Conservation (phyloP, 306 rosid species). For the Cicer judaicum region DNA sequence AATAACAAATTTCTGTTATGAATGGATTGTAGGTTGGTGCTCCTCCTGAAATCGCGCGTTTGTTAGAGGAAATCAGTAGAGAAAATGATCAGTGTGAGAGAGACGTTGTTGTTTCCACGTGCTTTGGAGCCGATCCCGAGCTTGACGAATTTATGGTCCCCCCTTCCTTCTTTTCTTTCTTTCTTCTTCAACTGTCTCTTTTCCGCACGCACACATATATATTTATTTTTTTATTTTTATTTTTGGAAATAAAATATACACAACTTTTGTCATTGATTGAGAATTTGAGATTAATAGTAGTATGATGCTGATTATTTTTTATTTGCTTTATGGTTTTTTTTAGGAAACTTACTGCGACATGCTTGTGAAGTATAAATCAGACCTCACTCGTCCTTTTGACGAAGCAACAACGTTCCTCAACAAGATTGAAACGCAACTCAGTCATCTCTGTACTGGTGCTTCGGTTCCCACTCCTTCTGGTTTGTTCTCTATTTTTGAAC, state of each 20-base stretch:
- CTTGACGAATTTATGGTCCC: conserved; percentile 99
- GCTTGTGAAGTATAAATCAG: conserved; percentile 82
- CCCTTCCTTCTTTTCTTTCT: conserved; percentile 34
- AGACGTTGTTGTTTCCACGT: conserved; percentile 76
- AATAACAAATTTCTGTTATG: not conserved
- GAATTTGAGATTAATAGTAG: conserved; percentile 9
- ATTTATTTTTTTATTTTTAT: not conserved
- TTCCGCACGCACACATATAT: conserved; percentile 7
- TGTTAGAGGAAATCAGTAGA: conserved; percentile 80
- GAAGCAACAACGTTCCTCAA: conserved; percentile 90
- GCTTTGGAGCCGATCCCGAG: conserved; percentile 98
- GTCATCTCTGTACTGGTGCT: conserved; percentile 71
- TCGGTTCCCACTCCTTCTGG: conserved; percentile 70
- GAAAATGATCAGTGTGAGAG: conserved; percentile 66
- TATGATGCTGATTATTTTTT: not conserved
- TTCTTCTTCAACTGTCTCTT: not conserved
- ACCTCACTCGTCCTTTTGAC: conserved; percentile 85
- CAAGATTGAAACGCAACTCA: conserved; percentile 82
- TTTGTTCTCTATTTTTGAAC: conserved; percentile 51
- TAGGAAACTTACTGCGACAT: conserved; percentile 91
- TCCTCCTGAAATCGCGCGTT: conserved; percentile 81
- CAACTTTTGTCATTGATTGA: conserved; percentile 42
- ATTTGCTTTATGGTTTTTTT: not conserved
- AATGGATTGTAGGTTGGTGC: conserved; percentile 74
- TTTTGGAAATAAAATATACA: not conserved